phyloP scores from a whole-genome alignment of 345 rosid genomes.

The Euphorbia peplus region DNA sequence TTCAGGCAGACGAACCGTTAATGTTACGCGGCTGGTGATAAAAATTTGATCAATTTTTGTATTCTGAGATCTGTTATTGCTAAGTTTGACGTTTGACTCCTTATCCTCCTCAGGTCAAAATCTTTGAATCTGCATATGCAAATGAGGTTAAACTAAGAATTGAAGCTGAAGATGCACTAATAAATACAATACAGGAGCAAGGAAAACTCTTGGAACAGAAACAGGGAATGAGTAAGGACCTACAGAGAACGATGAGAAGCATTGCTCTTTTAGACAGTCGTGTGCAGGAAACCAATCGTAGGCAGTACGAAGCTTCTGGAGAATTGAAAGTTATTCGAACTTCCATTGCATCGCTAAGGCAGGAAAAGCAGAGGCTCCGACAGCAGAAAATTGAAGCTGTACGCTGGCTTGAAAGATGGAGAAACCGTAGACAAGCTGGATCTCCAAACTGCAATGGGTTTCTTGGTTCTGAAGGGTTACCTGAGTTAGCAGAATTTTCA shows the following conservation, averaged over 20 bases:
- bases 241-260: slow-evolving; percentile 50
- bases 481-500: slow-evolving; percentile 56
- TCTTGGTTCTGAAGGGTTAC: slow-evolving; percentile 51
- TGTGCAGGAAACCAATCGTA: slow-evolving; percentile 45
- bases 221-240: slow-evolving; percentile 38
- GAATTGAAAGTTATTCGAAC: slow-evolving; percentile 45
- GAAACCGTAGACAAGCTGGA: slow-evolving; percentile 42
- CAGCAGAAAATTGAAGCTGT: slow-evolving; percentile 65
- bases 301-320: slow-evolving; percentile 46
- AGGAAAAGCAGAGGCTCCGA: slow-evolving; percentile 55
- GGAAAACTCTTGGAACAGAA: slow-evolving; percentile 48
- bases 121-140: slow-evolving; percentile 38
- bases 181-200: slow-evolving; percentile 30
- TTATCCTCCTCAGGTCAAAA: slow-evolving; percentile 40
- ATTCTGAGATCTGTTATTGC: too few species aligned
- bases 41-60: neutral
- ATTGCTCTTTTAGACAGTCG: slow-evolving; percentile 55
- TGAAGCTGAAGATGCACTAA: slow-evolving; percentile 48
- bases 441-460: slow-evolving; percentile 43
- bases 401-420: slow-evolving; percentile 71
- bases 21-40: too few species aligned
- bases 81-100: slow-evolving; percentile 1
- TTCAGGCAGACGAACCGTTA: too few species aligned
- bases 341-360: slow-evolving; percentile 51
- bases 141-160: slow-evolving; percentile 43